A percentile compares a stretch with the other conserved stretches of the same genome.
Conservation (phyloP, 2,329 filamentous ascomycete genomes). For the Remersonia thermophila region DNA sequence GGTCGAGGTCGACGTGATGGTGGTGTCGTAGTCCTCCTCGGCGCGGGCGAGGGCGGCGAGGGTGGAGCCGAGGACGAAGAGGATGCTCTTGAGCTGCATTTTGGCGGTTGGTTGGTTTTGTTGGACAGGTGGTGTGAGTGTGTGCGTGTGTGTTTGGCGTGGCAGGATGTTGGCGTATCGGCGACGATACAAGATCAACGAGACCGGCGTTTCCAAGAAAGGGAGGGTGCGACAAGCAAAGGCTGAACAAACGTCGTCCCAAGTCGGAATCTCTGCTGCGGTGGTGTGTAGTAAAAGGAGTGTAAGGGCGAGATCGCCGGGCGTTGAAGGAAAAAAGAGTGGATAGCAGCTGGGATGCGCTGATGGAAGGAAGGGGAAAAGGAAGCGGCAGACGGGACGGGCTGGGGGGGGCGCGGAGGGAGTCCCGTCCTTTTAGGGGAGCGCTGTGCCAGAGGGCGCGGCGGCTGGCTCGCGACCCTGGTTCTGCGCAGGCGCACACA, state of each 20-base stretch:
- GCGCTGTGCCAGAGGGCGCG: no score
- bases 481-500: not conserved
- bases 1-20: slow-evolving; percentile 35
- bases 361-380: slow-evolving; percentile 9
- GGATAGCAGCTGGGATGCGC: slow-evolving; percentile 15
- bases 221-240: slow-evolving; percentile 3
- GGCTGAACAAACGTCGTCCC: no score
- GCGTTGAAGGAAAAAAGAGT: slow-evolving; percentile 16
- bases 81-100: slow-evolving; percentile 34
- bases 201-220: slow-evolving; percentile 10
- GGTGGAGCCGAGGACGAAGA: slow-evolving; percentile 29
- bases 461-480: no score
- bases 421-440: slow-evolving; percentile 12
- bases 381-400: slow-evolving; percentile 7
- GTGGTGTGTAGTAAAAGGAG: slow-evolving; percentile 13
- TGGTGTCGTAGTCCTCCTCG: slow-evolving; percentile 24
- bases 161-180: slow-evolving; percentile 1
- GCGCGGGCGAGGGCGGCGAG: slow-evolving; percentile 26
- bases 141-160: not conserved
- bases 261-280: slow-evolving; percentile 4
- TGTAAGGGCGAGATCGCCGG: slow-evolving; percentile 18
- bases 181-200: slow-evolving; percentile 4
- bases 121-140: no score
- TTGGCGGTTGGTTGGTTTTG: slow-evolving; percentile 19
- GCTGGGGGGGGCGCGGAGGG: slow-evolving; percentile 11